Percentiles rank a stretch among this genome's conserved stretches.
phyloP scores from a whole-genome alignment of 1,139 yeast species.

The Pneumocystis canis region DNA sequence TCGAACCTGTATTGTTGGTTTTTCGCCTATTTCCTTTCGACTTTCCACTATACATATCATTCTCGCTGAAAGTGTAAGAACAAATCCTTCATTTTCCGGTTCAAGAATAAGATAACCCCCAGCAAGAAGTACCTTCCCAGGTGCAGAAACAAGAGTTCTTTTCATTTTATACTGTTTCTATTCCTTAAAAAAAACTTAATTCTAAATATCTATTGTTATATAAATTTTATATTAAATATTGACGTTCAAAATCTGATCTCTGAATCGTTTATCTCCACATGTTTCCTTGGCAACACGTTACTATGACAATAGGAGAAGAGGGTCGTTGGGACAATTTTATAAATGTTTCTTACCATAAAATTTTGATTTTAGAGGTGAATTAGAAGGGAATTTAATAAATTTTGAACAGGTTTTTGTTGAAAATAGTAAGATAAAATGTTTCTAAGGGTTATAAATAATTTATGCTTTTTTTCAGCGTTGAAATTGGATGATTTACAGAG shows the following conservation, averaged over 20 bases:
- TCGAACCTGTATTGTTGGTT: background rate
- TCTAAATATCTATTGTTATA: too few relatives aligned
- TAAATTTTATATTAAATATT: too few relatives aligned
- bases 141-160: slow-evolving; percentile 45
- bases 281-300: too few relatives aligned
- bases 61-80: slow-evolving; percentile 75
- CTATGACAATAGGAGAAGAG: too few relatives aligned
- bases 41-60: slow-evolving; percentile 29
- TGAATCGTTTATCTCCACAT: too few relatives aligned
- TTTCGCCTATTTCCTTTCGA: background rate
- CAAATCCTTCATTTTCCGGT: slow-evolving; percentile 59
- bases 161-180: background rate
- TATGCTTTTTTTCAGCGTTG: background rate
- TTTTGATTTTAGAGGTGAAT: too few relatives aligned
- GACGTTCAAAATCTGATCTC: too few relatives aligned
- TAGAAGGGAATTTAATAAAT: too few relatives aligned
- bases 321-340: too few relatives aligned
- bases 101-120: slow-evolving; percentile 90
- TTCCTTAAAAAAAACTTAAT: background rate
- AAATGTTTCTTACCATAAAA: too few relatives aligned
- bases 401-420: too few relatives aligned
- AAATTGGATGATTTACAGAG: background rate
- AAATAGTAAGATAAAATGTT: too few relatives aligned
- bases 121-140: slow-evolving; percentile 85
- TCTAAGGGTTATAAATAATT: background rate